Conservation (phyloP, 1,139 yeast genomes). For the Yamadazyma membranifaciens region DNA sequence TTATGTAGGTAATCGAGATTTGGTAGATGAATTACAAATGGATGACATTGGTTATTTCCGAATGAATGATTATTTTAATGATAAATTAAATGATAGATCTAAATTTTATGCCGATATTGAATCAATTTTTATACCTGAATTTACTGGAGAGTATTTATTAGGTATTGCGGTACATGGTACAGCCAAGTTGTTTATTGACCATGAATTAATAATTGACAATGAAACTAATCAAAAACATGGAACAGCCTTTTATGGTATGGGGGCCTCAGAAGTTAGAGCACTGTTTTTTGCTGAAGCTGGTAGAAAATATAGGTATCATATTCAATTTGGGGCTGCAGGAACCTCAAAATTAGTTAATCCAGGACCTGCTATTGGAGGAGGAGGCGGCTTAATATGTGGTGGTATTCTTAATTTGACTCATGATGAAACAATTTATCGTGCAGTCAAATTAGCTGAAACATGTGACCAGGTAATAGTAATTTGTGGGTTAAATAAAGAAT, state of each 20-base stretch:
- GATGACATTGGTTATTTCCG: conserved; percentile 29
- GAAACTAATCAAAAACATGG: conserved; percentile 52
- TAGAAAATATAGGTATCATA: conserved; percentile 18
- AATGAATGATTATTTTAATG: conserved; percentile 43
- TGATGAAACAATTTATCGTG: no score
- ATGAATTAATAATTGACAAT: conserved; percentile 53
- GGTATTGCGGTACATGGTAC: conserved; percentile 55
- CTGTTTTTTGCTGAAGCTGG: conserved; percentile 34
- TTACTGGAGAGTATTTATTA: conserved; percentile 47
- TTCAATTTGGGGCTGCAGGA: conserved; percentile 49
- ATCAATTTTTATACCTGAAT: conserved; percentile 44
- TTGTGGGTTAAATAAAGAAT: conserved; percentile 39
- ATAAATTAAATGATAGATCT: conserved; percentile 16
- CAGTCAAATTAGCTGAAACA: conserved; percentile 26
- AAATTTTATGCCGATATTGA: conserved; percentile 45
- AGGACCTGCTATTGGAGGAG: conserved; percentile 26
- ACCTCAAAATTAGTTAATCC: conserved; percentile 26
- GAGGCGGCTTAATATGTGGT: conserved; percentile 28
- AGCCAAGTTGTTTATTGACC: conserved; percentile 52
- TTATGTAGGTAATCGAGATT: conserved; percentile 6
- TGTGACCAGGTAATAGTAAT: conserved; percentile 42
- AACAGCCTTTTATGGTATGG: conserved; percentile 46
- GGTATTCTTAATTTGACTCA: conserved; percentile 16
- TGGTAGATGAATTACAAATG: conserved; percentile 32
- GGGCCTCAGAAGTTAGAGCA: conserved; percentile 56